Conservation (phyloP, 768 basidiomycete genomes). For the Candolleomyces efflorescens region DNA sequence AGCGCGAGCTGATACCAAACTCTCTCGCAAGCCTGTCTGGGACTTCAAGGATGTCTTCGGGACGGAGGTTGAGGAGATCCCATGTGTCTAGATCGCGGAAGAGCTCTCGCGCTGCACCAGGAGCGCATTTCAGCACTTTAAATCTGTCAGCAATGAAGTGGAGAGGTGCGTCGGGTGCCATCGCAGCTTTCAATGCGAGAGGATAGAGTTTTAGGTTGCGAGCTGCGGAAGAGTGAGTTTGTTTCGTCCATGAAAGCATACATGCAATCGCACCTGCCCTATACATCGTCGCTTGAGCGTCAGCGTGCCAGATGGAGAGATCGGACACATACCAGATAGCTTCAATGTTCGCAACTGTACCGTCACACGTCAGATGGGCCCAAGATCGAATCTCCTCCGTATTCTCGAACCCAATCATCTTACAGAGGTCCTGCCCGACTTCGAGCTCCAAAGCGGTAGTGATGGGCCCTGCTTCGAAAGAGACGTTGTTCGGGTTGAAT, state of each 20-base stretch:
- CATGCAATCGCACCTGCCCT: constrained; percentile 4
- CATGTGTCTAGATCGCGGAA: constrained; percentile 27
- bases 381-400: constrained; percentile 20
- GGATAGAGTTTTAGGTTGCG: constrained; percentile 47
- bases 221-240: constrained; percentile 19
- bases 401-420: constrained; percentile 35
- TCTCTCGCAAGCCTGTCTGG: constrained; percentile 26
- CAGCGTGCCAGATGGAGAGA: not conserved
- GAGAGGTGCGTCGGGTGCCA: constrained; percentile 24
- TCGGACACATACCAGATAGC: constrained; percentile 36
- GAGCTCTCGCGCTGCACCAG: constrained; percentile 20
- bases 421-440: constrained; percentile 35
- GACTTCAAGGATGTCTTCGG: constrained; percentile 29
- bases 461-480: constrained; percentile 35
- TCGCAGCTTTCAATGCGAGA: constrained; percentile 30
- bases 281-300: not conserved
- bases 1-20: constrained; percentile 29
- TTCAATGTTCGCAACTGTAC: constrained; percentile 43
- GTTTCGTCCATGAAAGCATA: not conserved
- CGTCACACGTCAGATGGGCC: constrained; percentile 43
- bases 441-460: constrained; percentile 33
- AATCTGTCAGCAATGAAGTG: constrained; percentile 28
- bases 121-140: constrained; percentile 15
- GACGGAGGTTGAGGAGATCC: constrained; percentile 39
- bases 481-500: constrained; percentile 43